Evolutionary conservation across 768 basidiomycete species (phyloP), one percentile per base, ranked within the genome.

Genomic region (Suillus alpinus): DNA sequence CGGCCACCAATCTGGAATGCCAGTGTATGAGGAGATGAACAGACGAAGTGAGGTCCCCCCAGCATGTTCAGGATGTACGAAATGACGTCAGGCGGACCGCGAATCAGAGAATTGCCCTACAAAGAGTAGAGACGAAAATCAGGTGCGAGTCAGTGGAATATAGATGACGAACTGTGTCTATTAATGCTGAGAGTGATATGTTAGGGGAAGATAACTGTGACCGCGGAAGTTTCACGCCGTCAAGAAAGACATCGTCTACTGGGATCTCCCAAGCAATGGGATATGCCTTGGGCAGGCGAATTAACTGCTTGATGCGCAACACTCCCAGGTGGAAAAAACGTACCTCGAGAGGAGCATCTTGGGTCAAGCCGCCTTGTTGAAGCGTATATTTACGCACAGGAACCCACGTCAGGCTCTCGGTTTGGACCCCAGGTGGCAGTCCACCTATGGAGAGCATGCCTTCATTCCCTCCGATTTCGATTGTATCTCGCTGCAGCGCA

Each of bases 61-160:
- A 87, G 70, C 37, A 56, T 58, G n/a, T 62, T 68, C 6, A 65
- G 57, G 57, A 91, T 86, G n/a, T 71, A 63, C 0, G 74, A 61
- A 13, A 92, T 74, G 9, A 91, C 79, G 62, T 92, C 91, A 5
- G 79, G 69, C 0, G 89, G 91, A 9, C 89, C 91, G 26, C 91
- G 88, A 57, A 93, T 78, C 46, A 90, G 80, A 9, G 89, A 91
- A 73, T 86, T 91, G 0, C 91, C 91, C 88, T 91, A 59, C 40
- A 53, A 29, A 37, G 43, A 50, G 18, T 40, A 61, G 9, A 60
- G 20, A 39, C 40, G 32, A 51, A 6, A 56, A 20, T 34, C 12
- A 23, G 41, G 46, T 61, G 58, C 1, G 39, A 56, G 18, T 41
- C 37, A 34, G 53, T 51, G 23, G 49, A 47, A 43, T 34, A 51